Base-by-base conservation (phyloP, 148 eudicot genomes). In the Vaccinium corymbosum region DNA sequence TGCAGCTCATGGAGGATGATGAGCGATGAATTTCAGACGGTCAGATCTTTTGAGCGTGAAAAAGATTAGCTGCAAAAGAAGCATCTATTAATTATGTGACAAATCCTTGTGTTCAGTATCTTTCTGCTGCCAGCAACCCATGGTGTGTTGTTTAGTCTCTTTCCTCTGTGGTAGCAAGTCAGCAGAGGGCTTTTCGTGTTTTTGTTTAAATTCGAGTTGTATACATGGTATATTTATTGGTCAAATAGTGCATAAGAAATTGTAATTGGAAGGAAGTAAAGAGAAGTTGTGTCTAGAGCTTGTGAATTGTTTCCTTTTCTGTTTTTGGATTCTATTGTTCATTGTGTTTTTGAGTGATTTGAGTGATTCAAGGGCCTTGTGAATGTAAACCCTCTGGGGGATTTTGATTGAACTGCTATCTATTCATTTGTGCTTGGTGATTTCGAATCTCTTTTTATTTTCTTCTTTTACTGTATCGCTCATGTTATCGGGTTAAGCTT, bases 1-100 rank as follows among this genome's bases (percentile, higher is more conserved):
- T 83, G 80, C 90, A 85, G 85, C 88, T 90, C 74, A 73, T 83
- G 15, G 90, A 90, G 86, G 92, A 91, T 22, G 92, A 91, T 22
- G 86, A 86, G 83, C 81, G 55, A 14, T 83, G 81, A 84, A 59
- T 14, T 50, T 55, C 82, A 15, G 22, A 83, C 4, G 14, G 51
- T 70, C 4, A 9, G 12, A 59, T 14, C 25, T 22, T 62, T 46
- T 15, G 22, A 42, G 12, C n/a, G 32, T 48, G 29, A 61, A 29
- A 46, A 16, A 2, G n/a, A 22, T 16, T 7, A 70, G 10, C 13
- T 2, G 51, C 68, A 76, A 70, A 81, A 2, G 61, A 51, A 49
- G 53, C 75, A 48, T n/a, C 61, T 17, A 13, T 27, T 59, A 64
- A 7, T 27, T 59, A 42, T 9, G 73, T 15, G 17, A 19, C 55